Evolutionary conservation across 495 filamentous ascomycete species (phyloP).

Genomic region (Ramalina intermedia): DNA sequence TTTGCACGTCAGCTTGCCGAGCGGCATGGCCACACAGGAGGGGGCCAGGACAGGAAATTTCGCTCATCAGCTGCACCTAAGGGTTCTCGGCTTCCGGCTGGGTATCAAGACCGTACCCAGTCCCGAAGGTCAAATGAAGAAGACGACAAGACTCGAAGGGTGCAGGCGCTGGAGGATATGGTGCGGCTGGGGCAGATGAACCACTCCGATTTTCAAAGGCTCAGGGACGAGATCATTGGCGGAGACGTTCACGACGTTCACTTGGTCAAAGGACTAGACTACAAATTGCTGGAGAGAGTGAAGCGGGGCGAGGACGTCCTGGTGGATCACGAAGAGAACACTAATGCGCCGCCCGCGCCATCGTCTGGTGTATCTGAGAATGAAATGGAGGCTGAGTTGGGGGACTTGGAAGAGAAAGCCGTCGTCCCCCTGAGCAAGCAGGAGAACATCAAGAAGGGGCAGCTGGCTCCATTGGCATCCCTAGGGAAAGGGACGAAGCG

Average conservation of each 20-base stretch:
- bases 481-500: conserved; percentile 45
- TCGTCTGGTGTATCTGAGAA: conserved; percentile 20
- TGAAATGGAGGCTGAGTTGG: conserved; percentile 65
- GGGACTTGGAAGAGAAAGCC: conserved; percentile 52
- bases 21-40: conserved; percentile 27
- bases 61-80: conserved; percentile 67
- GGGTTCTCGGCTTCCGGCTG: conserved; percentile 61
- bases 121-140: conserved; percentile 20
- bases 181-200: conserved; percentile 75
- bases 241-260: conserved; percentile 69
- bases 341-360: conserved; percentile 12
- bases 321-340: conserved; percentile 14
- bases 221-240: conserved; percentile 63
- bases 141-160: conserved; percentile 36
- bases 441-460: conserved; percentile 60
- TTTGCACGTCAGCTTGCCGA: conserved; percentile 82
- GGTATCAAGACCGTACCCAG: conserved; percentile 76
- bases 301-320: conserved; percentile 61
- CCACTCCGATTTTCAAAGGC: conserved; percentile 52
- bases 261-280: conserved; percentile 85
- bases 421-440: conserved; percentile 36
- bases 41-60: conserved; percentile 49
- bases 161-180: conserved; percentile 69
- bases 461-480: conserved; percentile 49
- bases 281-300: conserved; percentile 60